Percentiles rank a stretch among this genome's conserved stretches.
Evolutionary conservation across 768 basidiomycete species (phyloP).

Genomic region (Mycena haematopus): DNA sequence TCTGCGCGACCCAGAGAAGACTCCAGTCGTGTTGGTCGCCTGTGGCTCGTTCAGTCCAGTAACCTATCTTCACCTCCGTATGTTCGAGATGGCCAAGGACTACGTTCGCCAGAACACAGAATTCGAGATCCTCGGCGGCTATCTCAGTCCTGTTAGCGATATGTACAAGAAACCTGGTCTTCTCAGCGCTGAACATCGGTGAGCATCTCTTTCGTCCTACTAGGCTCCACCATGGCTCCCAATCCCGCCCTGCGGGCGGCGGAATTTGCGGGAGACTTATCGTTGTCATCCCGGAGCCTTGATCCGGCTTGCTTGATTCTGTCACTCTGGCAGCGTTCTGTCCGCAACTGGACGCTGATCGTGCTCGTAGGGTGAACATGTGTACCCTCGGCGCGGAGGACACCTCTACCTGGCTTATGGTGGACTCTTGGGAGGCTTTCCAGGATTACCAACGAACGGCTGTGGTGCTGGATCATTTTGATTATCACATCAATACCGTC

Average conservation of each 20-base stretch:
- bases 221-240: not conserved
- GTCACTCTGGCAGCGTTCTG: slow-evolving; percentile 28
- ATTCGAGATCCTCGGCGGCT: slow-evolving; percentile 94
- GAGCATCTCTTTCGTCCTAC: slow-evolving; percentile 43
- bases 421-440: slow-evolving; percentile 97
- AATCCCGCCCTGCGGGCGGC: slow-evolving; percentile 4
- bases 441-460: slow-evolving; percentile 96
- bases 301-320: slow-evolving; percentile 30
- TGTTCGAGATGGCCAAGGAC: slow-evolving; percentile 99
- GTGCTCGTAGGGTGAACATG: slow-evolving; percentile 73
- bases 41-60: slow-evolving; percentile 98
- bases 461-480: slow-evolving; percentile 96
- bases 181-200: slow-evolving; percentile 88
- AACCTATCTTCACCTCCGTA: slow-evolving; percentile 96
- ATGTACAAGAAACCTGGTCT: slow-evolving; percentile 97
- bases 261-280: slow-evolving; percentile 14
- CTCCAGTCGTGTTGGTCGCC: slow-evolving; percentile 93
- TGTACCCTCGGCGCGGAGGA: slow-evolving; percentile 89
- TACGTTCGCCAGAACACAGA: slow-evolving; percentile 90
- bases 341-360: slow-evolving; percentile 31
- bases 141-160: slow-evolving; percentile 95
- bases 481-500: slow-evolving; percentile 89
- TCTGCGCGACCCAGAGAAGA: slow-evolving; percentile 68
- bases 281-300: slow-evolving; percentile 31
- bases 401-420: slow-evolving; percentile 94